Conservation (phyloP, 306 rosid species). For the Cotoneaster glaucophyllus region DNA sequence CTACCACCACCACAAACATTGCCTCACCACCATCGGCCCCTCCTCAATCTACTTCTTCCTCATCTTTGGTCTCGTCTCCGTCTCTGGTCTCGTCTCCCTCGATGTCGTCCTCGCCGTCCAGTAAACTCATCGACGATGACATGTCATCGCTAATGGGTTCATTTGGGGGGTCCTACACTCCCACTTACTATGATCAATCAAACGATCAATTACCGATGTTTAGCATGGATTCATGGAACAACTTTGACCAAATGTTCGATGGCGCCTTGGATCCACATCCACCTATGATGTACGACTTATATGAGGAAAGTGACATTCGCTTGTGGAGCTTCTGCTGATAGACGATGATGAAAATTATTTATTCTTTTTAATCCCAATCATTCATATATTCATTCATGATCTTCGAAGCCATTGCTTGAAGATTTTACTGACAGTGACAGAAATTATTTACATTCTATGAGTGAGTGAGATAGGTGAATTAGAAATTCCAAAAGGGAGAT, state of each 20-base stretch:
- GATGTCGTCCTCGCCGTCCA: conserved; percentile 31
- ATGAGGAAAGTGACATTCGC: conserved; percentile 71
- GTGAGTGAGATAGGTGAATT: background rate
- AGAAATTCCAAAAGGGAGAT: conserved; percentile 28
- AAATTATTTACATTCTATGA: conserved; percentile 6
- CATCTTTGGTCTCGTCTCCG: conserved; percentile 38
- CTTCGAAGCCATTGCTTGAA: conserved; percentile 18
- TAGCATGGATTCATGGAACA: conserved; percentile 55
- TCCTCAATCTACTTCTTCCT: conserved; percentile 43
- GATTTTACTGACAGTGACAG: conserved; percentile 46
- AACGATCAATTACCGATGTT: conserved; percentile 27
- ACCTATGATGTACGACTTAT: conserved; percentile 41
- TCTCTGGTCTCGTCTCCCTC: conserved; percentile 45
- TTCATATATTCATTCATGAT: conserved; percentile 32
- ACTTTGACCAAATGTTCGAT: conserved; percentile 59
- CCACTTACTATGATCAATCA: conserved; percentile 16
- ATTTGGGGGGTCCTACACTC: conserved; percentile 17
- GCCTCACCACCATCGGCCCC: conserved; percentile 24
- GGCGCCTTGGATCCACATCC: conserved; percentile 61
- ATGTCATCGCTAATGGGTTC: conserved; percentile 28
- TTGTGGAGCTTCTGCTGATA: conserved; percentile 87
- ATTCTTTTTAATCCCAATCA: conserved; percentile 18
- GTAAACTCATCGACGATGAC: conserved; percentile 43
- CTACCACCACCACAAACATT: background rate
- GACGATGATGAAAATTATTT: background rate